Base-by-base conservation (phyloP, 2,329 filamentous ascomycete species). In the Nemania bipapillata region DNA sequence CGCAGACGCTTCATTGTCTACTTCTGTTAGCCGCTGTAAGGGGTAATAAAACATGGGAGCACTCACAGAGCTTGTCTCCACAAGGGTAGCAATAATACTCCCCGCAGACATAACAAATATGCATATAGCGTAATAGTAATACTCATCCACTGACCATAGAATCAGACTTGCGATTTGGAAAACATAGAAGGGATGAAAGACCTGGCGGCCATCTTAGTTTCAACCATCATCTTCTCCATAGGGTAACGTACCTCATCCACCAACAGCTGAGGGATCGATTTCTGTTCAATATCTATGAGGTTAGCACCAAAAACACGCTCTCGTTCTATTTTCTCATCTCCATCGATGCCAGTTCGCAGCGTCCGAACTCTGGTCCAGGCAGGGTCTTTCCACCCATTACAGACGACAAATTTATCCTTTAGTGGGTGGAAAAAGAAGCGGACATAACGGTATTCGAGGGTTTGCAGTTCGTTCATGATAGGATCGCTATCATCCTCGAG, bases 161-260 rank as follows among this genome's bases (percentile, higher is more conserved):
- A 97, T 81, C 72, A 99, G 84, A 83, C 96, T 98, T 55, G 94
- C 95, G 75, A 98, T 91, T 81, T 99, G 96, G 78, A 99, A 99
- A 64, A 99, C 91, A 79, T 99, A 99, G 79, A 99, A 99, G 0
- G 96, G 96, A 78, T 99, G 96, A 76, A 99, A 94, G 22, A 93
- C 94, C 88, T 93, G 70, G 22, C 56, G 15, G 59, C 64, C 77
- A 76, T 64, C 61, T 65, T 47, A 63, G 57, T 9, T 17, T 45
- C 12, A 24, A 20, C 42, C 57, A 9, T 24, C 8, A 37, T 50
- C 8, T 17, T 58, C n/a, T 12, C 47, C 20, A 26, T 28, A 49
- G 4, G 26, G 37, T 28, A 58, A 71, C 77, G 40, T 79, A 93
- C 91, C 83, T 99, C 96, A 74, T 99, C 95, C 22, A 97, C 85